A percentile compares a stretch with the other conserved stretches of the same genome.
phyloP scores from a whole-genome alignment of 2,329 filamentous ascomycete genomes.

The Plectosphaerella sp. region DNA sequence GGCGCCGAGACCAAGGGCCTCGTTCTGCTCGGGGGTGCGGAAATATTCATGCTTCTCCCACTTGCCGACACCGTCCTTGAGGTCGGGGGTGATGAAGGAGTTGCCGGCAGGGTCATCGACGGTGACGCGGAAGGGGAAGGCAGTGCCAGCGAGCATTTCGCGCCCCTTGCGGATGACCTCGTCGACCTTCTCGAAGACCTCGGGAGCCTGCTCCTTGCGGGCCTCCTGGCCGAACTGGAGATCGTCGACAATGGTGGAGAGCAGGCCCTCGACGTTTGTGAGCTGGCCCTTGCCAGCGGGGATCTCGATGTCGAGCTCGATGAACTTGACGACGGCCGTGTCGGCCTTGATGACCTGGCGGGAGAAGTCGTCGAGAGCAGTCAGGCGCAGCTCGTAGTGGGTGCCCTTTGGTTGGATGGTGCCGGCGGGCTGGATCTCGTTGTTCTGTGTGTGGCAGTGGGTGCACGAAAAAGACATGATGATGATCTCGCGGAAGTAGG shows the following conservation, averaged over 20 bases:
- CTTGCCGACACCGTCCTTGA: slow-evolving; percentile 76
- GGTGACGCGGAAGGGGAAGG: slow-evolving; percentile 82
- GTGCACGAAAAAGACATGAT: slow-evolving; percentile 95
- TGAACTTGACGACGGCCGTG: slow-evolving; percentile 77
- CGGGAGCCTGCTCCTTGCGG: slow-evolving; percentile 72
- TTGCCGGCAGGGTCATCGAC: slow-evolving; percentile 93
- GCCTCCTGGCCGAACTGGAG: slow-evolving; percentile 77
- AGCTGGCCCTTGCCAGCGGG: slow-evolving; percentile 87
- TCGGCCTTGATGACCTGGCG: slow-evolving; percentile 93
- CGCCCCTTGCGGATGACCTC: slow-evolving; percentile 69
- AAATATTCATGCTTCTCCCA: slow-evolving; percentile 83
- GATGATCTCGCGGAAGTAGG: slow-evolving; percentile 96
- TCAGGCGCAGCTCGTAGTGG: slow-evolving; percentile 78
- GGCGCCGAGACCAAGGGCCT: slow-evolving; percentile 70
- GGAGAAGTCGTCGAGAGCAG: slow-evolving; percentile 67
- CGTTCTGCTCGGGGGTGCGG: slow-evolving; percentile 82
- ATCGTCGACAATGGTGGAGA: slow-evolving; percentile 74
- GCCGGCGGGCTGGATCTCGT: slow-evolving; percentile 89
- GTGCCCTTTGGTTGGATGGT: slow-evolving; percentile 86
- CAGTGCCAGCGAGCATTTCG: slow-evolving; percentile 71
- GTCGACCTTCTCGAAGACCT: slow-evolving; percentile 73
- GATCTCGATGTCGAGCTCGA: slow-evolving; percentile 90
- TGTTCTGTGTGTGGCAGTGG: slow-evolving; percentile 84
- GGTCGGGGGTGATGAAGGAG: slow-evolving; percentile 90
- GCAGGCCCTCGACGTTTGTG: slow-evolving; percentile 87